phyloP scores from a whole-genome alignment of 1,139 yeast genomes.

The Magnusiomyces ingens region DNA sequence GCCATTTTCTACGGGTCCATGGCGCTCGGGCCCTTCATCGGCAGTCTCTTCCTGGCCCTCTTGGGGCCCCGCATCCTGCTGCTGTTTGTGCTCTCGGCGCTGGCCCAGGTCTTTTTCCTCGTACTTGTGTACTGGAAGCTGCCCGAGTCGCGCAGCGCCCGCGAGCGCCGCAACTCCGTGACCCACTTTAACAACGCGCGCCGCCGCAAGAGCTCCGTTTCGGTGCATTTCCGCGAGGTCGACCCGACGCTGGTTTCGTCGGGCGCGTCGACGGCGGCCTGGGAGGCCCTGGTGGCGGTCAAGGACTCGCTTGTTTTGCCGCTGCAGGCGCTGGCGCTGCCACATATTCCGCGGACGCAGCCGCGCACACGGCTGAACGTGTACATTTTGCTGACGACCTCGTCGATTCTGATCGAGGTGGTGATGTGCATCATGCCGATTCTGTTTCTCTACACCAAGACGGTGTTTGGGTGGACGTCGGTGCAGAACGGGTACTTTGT shows the following conservation, averaged over 20 bases:
- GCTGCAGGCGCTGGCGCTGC: constrained; percentile 35
- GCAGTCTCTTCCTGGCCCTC: constrained; percentile 37
- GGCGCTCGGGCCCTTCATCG: constrained; percentile 58
- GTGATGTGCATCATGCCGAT: constrained; percentile 40
- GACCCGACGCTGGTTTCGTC: background rate
- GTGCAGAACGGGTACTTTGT: constrained; percentile 53
- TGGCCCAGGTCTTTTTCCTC: constrained; percentile 26
- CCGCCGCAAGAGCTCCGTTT: background rate
- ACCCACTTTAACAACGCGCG: background rate
- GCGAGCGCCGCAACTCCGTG: constrained; percentile 41
- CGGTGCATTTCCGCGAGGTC: constrained; percentile 1
- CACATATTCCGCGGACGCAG: constrained; percentile 35
- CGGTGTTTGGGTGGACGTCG: constrained; percentile 52
- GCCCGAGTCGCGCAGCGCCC: constrained; percentile 54
- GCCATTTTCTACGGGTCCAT: constrained; percentile 57
- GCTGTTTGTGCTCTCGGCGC: constrained; percentile 27
- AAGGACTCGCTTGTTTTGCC: constrained; percentile 38
- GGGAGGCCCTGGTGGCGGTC: constrained; percentile 6
- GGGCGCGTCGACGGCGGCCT: constrained; percentile 8
- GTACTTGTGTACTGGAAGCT: constrained; percentile 38
- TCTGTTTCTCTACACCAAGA: constrained; percentile 52
- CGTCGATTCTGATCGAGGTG: constrained; percentile 38
- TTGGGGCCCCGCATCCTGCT: constrained; percentile 25
- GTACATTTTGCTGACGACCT: constrained; percentile 42
- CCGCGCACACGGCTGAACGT: constrained; percentile 41